Base-by-base conservation (phyloP, 352 stramenopile species). In the Globisporangium mamillatum region DNA sequence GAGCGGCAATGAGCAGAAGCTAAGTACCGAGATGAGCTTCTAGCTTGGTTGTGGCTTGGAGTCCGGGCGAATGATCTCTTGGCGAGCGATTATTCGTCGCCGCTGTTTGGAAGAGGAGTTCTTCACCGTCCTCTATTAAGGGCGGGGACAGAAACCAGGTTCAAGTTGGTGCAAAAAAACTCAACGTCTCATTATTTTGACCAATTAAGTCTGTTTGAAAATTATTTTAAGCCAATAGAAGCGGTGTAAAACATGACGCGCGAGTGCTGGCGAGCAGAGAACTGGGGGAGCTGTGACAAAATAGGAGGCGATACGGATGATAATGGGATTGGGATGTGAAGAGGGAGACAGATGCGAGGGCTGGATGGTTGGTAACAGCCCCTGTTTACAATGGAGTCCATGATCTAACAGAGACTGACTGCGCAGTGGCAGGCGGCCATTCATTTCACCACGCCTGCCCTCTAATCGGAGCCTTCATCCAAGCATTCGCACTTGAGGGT, bases 41-140 rank as follows among this genome's bases (percentile, higher is more conserved):
- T 3, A 58, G 48, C 36, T 66, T 44, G 36, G 10, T 44, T 44
- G 16, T 56, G 52, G 10, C 1, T 18, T n/a, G 1, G 25, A 24
- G 24, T 22, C 41, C 10, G 1, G 14, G 16, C 16, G 53, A 67
- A 67, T 60, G 62, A 67, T 67, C 62, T 54, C 10, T 5, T 60
- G 34, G 27, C 27, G 27, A 32, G 29, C 10, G 60, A 65, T 65
- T 57, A 67, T 61, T 50, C 52, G 50, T 46, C 20, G 10, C 32
- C 0, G 32, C 5, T 67, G 50, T 67, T 67, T 65, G 60, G 60
- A 65, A 10, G 58, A 48, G 29, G 58, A 48, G 29, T 20, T 61
- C 29, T 22, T 41, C 16, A 61, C 27, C 3, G 55, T 20, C 29
- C 29, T 61, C 29, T 48, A 61, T 14, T 48, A 24, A 46, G 52